Evolutionary conservation across 495 filamentous ascomycete genomes (phyloP), one percentile per base, ranked within the genome.

Genomic region (Hypoxylon fragiforme): DNA sequence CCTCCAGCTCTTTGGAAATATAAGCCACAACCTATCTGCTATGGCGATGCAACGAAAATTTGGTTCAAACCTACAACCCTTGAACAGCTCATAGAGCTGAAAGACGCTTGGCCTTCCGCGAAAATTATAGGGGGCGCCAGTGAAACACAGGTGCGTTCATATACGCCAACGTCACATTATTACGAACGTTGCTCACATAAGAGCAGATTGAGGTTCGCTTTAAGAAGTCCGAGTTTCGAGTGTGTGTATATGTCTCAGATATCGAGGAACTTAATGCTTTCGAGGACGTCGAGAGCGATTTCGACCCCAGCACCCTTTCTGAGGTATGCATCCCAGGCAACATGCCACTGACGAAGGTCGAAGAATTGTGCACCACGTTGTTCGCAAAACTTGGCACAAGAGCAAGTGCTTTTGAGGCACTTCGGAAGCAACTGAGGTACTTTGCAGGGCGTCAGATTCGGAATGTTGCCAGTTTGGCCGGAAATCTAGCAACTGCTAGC

Each of bases 401-500:
- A 50, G 85, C 84, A 19, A 89, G 91, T 50, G 78, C 80, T 1
- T 81, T 88, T 64, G 73, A 66, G 13, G 81, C 85, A 0, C 81
- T 87, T 52, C 67, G 80, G 19, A 88, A 87, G 60, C 84, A 86
- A 63, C 76, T 86, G 18, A 71, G 75, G 47, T 95, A 94, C 65
- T 95, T 95, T 66, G 90, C 90, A 58, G 90, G 90, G 45, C 74
- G 90, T 40, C 90, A 95, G 63, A 95, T 95, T 52, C 78, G 90
- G 39, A 95, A 94, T 67, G 90, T 92, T 31, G 90, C 89, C 6
- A 92, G 90, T 9, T 85, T 89, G 2, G 90, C 89, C 12, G 90
- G 90, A 30, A 95, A 95, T 62, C 67, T 95, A 44, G 90, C 88
- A 14, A 95, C 90, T 8, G 90, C 90, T 6, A 91, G 87, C 39